Percentiles rank a stretch among this genome's conserved stretches.
Evolutionary conservation across 805 yeast genomes (phyloP).

Genomic region (Saccharomyces eubayanus): DNA sequence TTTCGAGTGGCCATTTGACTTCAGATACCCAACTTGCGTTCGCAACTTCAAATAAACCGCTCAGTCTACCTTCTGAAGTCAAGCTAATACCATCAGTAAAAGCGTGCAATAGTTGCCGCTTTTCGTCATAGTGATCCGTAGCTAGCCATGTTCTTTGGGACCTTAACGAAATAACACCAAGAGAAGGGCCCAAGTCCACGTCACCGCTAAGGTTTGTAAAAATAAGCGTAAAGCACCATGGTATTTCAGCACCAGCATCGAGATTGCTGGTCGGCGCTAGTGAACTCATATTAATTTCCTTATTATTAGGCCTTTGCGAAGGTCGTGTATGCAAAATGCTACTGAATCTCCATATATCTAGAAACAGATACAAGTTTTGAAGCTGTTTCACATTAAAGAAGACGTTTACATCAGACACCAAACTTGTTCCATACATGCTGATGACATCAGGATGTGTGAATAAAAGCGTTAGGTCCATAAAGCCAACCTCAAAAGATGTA

Average conservation of each 20-base stretch:
- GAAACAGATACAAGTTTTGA: conserved; percentile 77
- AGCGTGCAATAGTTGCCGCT: conserved; percentile 62
- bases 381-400: conserved; percentile 74
- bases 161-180: conserved; percentile 54
- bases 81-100: conserved; percentile 49
- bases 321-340: conserved; percentile 21
- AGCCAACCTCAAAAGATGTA: conserved; percentile 51
- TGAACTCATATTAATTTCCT: conserved; percentile 44
- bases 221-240: conserved; percentile 61
- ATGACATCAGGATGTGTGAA: conserved; percentile 36
- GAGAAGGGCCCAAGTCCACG: conserved; percentile 75
- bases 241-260: conserved; percentile 41
- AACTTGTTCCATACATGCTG: conserved; percentile 42
- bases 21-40: conserved; percentile 52
- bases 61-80: conserved; percentile 66
- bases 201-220: conserved; percentile 44
- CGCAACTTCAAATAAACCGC: conserved; percentile 52
- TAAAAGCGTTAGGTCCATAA: conserved; percentile 41
- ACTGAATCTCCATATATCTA: conserved; percentile 71
- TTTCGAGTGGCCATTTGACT: conserved; percentile 57
- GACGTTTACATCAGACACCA: conserved; percentile 47
- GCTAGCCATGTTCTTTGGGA: conserved; percentile 61
- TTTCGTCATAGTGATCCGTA: conserved; percentile 53
- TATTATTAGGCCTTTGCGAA: neutral
- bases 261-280: conserved; percentile 23